Evolutionary conservation across 2,329 filamentous ascomycete species (phyloP).

Genomic region (Monosporascus sp.): DNA sequence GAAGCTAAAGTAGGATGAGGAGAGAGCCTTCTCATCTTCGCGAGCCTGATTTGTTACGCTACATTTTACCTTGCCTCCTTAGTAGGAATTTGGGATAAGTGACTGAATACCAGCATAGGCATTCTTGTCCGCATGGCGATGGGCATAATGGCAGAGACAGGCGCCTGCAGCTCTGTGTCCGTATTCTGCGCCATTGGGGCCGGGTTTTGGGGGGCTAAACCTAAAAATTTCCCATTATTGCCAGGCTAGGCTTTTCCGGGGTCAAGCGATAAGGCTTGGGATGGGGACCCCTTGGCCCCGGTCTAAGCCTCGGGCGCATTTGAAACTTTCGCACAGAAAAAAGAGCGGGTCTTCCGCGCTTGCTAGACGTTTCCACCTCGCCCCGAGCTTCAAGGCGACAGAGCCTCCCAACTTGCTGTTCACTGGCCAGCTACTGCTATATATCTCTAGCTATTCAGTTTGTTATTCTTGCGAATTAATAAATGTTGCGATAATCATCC

Average conservation of each 20-base stretch:
- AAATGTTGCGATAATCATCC: no score
- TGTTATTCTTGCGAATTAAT: no score
- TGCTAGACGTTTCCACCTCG: not conserved
- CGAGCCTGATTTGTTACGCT: not conserved
- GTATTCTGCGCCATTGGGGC: not conserved
- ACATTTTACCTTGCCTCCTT: not conserved
- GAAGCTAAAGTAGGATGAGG: no score
- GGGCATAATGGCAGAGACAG: no score
- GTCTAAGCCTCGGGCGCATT: no score
- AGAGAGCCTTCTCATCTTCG: no score
- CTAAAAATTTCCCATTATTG: not conserved
- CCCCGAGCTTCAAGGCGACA: not conserved
- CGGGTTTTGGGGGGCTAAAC: not conserved
- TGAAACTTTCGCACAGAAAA: not conserved
- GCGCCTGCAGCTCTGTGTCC: no score
- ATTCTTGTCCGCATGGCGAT: no score
- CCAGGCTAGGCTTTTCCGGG: not conserved
- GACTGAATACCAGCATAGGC: not conserved
- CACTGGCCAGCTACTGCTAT: no score
- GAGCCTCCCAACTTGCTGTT: no score
- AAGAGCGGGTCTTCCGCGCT: not conserved
- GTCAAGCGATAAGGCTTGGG: not conserved
- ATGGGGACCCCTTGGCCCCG: not conserved
- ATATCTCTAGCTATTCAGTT: no score
- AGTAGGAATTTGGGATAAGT: not conserved